Evolutionary conservation across 1,284 basidiomycete species (phyloP).

Genomic region (Trametes versicolor): DNA sequence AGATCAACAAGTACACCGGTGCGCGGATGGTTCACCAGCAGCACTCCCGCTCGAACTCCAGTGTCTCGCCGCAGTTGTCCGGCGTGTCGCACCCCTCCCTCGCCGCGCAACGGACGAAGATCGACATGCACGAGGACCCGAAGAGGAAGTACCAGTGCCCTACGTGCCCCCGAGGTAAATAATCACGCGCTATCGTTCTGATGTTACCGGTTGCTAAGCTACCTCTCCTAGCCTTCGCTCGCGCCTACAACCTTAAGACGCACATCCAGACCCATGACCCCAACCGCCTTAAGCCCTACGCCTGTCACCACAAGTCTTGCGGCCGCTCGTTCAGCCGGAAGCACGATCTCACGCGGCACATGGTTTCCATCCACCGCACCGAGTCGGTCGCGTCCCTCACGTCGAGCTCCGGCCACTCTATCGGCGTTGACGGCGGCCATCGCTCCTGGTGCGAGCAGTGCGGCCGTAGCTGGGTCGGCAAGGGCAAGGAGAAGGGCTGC

Average conservation of each 20-base stretch:
- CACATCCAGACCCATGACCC: slow-evolving; percentile 92
- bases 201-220: slow-evolving; percentile 26
- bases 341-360: slow-evolving; percentile 87
- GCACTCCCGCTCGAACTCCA: slow-evolving; percentile 55
- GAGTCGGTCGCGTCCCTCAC: slow-evolving; percentile 54
- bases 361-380: slow-evolving; percentile 86
- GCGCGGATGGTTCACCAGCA: slow-evolving; percentile 45
- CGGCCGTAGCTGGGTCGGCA: slow-evolving; percentile 74
- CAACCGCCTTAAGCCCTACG: slow-evolving; percentile 84
- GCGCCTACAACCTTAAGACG: slow-evolving; percentile 92
- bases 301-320: slow-evolving; percentile 83
- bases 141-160: slow-evolving; percentile 81
- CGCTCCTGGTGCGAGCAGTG: slow-evolving; percentile 79
- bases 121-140: slow-evolving; percentile 63
- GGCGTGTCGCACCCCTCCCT: slow-evolving; percentile 43
- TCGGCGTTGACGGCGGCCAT: slow-evolving; percentile 69
- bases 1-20: slow-evolving; percentile 42
- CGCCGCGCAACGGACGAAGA: slow-evolving; percentile 46
- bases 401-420: slow-evolving; percentile 46
- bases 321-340: slow-evolving; percentile 90
- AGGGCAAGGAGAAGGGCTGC: slow-evolving; percentile 64
- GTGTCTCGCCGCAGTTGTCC: slow-evolving; percentile 58
- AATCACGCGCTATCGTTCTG: slow-evolving; percentile 19
- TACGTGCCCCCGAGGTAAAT: slow-evolving; percentile 73
- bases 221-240: slow-evolving; percentile 72